Percentiles rank a stretch among this genome's conserved stretches.
Evolutionary conservation across 1,139 yeast species (phyloP).

Genomic region (Starmera stellimalicola): DNA sequence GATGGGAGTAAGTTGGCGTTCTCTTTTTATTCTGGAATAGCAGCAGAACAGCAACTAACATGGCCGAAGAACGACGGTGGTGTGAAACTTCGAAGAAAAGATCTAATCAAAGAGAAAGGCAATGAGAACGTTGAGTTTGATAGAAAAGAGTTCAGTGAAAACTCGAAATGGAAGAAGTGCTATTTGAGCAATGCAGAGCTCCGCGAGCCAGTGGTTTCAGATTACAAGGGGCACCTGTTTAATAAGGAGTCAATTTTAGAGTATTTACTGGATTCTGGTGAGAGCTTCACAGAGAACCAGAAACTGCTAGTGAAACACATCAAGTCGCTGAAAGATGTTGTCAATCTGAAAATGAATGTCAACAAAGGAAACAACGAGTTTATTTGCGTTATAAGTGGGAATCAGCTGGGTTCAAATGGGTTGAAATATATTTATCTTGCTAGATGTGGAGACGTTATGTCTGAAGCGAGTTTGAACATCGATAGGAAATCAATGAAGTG

Average conservation of each 20-base stretch:
- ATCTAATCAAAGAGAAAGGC: slow-evolving; percentile 19
- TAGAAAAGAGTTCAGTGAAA: slow-evolving; percentile 2
- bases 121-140: not conserved
- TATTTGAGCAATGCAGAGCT: slow-evolving; percentile 23
- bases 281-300: slow-evolving; percentile 21
- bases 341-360: slow-evolving; percentile 28
- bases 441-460: slow-evolving; percentile 47
- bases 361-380: slow-evolving; percentile 24
- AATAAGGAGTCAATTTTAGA: slow-evolving; percentile 61
- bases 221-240: slow-evolving; percentile 60
- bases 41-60: too few species aligned
- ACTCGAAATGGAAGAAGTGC: not conserved
- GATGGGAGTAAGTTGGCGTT: slow-evolving; percentile 1
- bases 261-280: slow-evolving; percentile 36
- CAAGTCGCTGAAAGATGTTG: slow-evolving; percentile 38
- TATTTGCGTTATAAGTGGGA: slow-evolving; percentile 45
- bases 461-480: slow-evolving; percentile 27
- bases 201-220: slow-evolving; percentile 52
- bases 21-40: too few species aligned
- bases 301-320: slow-evolving; percentile 32
- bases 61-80: slow-evolving; percentile 43
- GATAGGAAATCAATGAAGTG: slow-evolving; percentile 21
- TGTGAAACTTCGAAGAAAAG: slow-evolving; percentile 37
- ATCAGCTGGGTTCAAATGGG: slow-evolving; percentile 25
- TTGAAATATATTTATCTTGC: slow-evolving; percentile 36